A percentile compares a stretch with the other conserved stretches of the same genome.
These are phyloP conservation scores for Fusarium lyarnte DNA, from an alignment of 2,329 filamentous ascomycete genomes.

Conservation along the genomic window DNA sequence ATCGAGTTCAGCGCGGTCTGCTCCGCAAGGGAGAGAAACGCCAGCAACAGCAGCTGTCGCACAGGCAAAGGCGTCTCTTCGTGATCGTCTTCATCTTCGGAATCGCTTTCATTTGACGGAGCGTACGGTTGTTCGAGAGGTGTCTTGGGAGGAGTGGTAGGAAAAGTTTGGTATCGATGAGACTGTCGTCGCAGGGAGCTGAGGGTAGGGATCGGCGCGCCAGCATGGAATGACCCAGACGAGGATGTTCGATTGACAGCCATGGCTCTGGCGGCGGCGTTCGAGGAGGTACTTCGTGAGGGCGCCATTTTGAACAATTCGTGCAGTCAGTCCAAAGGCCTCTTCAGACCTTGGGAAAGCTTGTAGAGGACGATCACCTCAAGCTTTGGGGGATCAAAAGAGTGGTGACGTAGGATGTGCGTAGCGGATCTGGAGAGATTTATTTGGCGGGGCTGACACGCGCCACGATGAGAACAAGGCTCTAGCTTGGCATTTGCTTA, in stretches of 20 bases:
- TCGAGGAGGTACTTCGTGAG: constrained; percentile 15
- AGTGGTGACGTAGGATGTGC: constrained; percentile 31
- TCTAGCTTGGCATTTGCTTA: constrained; percentile 10
- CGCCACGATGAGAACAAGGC: constrained; percentile 31
- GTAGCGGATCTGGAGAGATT: constrained; percentile 5
- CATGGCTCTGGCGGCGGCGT: constrained; percentile 9
- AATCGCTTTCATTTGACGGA: constrained; percentile 41
- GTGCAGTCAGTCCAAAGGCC: neutral
- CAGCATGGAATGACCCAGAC: constrained; percentile 62
- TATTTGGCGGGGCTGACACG: constrained; percentile 36
- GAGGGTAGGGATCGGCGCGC: constrained; percentile 57
- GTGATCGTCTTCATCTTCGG: constrained; percentile 48
- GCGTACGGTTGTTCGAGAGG: constrained; percentile 61
- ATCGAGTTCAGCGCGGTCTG: constrained; percentile 98
- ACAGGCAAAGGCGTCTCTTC: constrained; percentile 80
- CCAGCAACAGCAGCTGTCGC: constrained; percentile 84
- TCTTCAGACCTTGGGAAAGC: neutral
- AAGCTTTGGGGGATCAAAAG: neutral
- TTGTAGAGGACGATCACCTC: constrained; percentile 4
- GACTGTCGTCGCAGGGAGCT: constrained; percentile 51
- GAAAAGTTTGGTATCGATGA: constrained; percentile 83
- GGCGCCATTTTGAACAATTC: constrained; percentile 33
- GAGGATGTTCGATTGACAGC: constrained; percentile 43
- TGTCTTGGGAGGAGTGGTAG: constrained; percentile 75
- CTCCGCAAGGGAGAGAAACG: constrained; percentile 88